A percentile compares a stretch with the other conserved stretches of the same genome.
phyloP scores from a whole-genome alignment of 2,329 filamentous ascomycete species.

The Ophiostoma quercus region DNA sequence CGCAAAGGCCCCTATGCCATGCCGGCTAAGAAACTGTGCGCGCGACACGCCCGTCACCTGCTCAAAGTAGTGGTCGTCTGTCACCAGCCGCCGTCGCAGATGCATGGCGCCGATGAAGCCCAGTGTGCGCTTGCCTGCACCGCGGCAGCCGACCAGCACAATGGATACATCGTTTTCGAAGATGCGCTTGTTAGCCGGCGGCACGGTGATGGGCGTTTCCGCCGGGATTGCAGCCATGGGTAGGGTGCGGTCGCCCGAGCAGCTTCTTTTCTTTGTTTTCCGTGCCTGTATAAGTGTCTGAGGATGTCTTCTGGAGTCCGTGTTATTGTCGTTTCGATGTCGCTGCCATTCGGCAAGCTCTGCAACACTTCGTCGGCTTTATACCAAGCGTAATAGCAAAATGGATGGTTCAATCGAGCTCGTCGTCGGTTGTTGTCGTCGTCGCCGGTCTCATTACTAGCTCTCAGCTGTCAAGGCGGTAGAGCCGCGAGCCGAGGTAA shows the following conservation, averaged over 20 bases:
- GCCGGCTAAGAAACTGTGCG: constrained; percentile 54
- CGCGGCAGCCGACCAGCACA: constrained; percentile 64
- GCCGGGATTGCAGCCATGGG: constrained; percentile 1
- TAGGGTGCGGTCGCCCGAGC: not conserved
- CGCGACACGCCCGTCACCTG: constrained; percentile 58
- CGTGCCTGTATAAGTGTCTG: not conserved
- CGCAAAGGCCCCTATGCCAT: constrained; percentile 58
- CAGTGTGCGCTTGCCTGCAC: constrained; percentile 66
- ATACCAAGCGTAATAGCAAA: not conserved
- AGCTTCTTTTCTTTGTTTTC: not conserved
- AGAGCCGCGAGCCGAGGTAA: not conserved
- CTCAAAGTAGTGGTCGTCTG: constrained; percentile 62
- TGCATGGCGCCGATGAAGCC: constrained; percentile 67
- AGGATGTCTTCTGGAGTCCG: not conserved
- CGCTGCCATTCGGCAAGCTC: not conserved
- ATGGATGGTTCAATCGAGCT: not conserved
- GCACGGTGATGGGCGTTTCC: constrained; percentile 18
- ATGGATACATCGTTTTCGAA: constrained; percentile 61
- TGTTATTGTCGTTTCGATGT: not conserved
- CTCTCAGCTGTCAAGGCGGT: not conserved
- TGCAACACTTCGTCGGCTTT: not conserved
- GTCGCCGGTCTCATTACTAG: not conserved
- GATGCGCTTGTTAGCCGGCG: constrained; percentile 37
- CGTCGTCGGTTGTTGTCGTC: not conserved
- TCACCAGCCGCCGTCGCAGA: constrained; percentile 60